A percentile compares a stretch with the other conserved stretches of the same genome.
These are phyloP conservation scores for Glarea lozoyensis DNA, from an alignment of 495 filamentous ascomycete species.

Conservation along the genomic window DNA sequence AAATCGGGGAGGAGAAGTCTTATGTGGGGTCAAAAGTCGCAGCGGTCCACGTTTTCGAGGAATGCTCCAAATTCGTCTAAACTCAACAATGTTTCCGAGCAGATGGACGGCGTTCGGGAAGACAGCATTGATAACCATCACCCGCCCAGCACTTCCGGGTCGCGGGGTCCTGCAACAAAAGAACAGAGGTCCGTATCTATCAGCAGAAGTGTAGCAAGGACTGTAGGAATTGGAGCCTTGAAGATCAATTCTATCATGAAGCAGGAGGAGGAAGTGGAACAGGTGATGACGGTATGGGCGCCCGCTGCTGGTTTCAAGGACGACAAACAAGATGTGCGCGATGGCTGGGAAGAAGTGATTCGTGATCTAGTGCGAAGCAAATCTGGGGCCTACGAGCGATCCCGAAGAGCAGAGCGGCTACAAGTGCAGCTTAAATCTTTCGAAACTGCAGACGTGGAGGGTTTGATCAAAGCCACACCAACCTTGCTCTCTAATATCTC, in stretches of 20 bases:
- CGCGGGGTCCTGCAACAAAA: conserved; percentile 32
- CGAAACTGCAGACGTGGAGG: conserved; percentile 62
- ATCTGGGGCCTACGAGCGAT: conserved; percentile 63
- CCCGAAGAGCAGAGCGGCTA: conserved; percentile 58
- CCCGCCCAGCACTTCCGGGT: conserved; percentile 46
- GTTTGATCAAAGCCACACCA: conserved; percentile 74
- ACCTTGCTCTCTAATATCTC: conserved; percentile 75
- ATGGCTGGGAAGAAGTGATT: conserved; percentile 71
- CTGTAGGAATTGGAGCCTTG: conserved; percentile 74
- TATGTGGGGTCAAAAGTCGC: conserved; percentile 64
- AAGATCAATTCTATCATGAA: conserved; percentile 69
- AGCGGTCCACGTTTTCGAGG: conserved; percentile 36
- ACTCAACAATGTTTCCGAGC: conserved; percentile 40
- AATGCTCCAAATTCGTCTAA: conserved; percentile 28
- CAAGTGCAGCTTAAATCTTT: conserved; percentile 73
- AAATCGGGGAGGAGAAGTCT: conserved; percentile 67
- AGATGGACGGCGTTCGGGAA: conserved; percentile 28
- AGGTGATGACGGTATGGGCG: conserved; percentile 71
- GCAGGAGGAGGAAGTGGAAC: conserved; percentile 67
- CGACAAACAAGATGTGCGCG: conserved; percentile 46
- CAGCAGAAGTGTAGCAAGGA: conserved; percentile 43
- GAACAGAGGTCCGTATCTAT: conserved; percentile 21
- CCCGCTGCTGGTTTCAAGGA: conserved; percentile 37
- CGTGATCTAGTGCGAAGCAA: conserved; percentile 64
- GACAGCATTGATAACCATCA: conserved; percentile 18